A percentile compares a stretch with the other conserved stretches of the same genome.
Evolutionary conservation across 352 stramenopile genomes (phyloP).

Genomic region (Globisporangium cederbergense): DNA sequence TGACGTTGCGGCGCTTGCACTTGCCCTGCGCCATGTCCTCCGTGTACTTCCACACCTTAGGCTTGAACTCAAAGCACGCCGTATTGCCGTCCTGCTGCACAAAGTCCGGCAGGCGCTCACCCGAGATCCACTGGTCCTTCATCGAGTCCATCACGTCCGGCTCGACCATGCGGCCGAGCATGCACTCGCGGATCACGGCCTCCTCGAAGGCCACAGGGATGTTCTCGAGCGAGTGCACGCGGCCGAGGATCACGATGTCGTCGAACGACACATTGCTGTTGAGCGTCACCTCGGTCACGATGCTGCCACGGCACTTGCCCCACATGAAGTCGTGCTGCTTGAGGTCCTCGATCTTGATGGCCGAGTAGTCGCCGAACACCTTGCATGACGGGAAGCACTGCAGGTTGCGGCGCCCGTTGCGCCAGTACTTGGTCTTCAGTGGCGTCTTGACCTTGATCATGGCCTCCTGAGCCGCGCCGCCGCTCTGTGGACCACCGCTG

Average conservation of each 20-base stretch:
- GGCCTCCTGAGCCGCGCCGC: conserved; percentile 54
- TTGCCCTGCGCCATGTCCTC: conserved; percentile 88
- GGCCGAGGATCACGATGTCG: conserved; percentile 74
- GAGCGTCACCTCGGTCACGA: conserved; percentile 80
- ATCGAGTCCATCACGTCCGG: conserved; percentile 76
- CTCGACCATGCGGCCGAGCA: conserved; percentile 75
- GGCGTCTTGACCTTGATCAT: conserved; percentile 88
- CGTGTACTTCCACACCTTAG: conserved; percentile 88
- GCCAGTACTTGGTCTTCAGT: conserved; percentile 88
- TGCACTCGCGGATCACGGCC: conserved; percentile 79
- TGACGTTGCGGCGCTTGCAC: conserved; percentile 85
- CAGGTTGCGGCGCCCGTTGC: conserved; percentile 87
- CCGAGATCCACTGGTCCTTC: conserved; percentile 86
- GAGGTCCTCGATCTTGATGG: conserved; percentile 86
- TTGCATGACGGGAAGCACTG: conserved; percentile 89
- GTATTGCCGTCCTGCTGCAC: conserved; percentile 70
- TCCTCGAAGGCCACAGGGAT: conserved; percentile 83
- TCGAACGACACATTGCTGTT: conserved; percentile 82
- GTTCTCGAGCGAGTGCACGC: conserved; percentile 83
- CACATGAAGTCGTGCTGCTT: conserved; percentile 91
- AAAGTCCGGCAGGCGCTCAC: conserved; percentile 81
- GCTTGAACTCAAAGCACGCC: conserved; percentile 85
- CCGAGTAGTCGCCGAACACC: conserved; percentile 88
- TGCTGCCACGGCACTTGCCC: conserved; percentile 82
- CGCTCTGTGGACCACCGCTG: not conserved